Percentiles rank a stretch among this genome's conserved stretches.
Evolutionary conservation across 2,329 filamentous ascomycete species (phyloP).

Genomic region (Colletotrichum cuscutae): DNA sequence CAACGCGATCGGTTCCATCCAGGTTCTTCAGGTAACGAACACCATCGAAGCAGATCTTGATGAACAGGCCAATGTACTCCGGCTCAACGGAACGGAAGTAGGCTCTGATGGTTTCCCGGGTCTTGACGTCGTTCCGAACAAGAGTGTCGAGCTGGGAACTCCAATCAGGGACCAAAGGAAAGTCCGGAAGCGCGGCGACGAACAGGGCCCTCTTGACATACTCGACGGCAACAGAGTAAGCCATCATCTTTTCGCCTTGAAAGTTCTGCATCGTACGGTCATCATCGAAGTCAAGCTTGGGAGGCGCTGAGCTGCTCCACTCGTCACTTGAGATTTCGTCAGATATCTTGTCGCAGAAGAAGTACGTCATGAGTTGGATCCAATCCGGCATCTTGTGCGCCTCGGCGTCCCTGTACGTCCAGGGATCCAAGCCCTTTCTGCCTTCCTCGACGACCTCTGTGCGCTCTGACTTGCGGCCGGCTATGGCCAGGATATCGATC

Average conservation of each 20-base stretch:
- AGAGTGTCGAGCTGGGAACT: conserved; percentile 80
- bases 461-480: conserved; percentile 72
- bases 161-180: conserved; percentile 82
- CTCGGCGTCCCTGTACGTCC: conserved; percentile 55
- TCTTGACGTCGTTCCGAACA: conserved; percentile 75
- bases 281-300: conserved; percentile 36
- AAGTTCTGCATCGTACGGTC: conserved; percentile 58
- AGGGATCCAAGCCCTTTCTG: conserved; percentile 82
- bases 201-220: conserved; percentile 71
- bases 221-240: conserved; percentile 75
- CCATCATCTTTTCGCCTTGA: conserved; percentile 55
- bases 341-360: conserved; percentile 52
- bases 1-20: conserved; percentile 43
- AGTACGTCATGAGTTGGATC: conserved; percentile 59
- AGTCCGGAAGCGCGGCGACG: conserved; percentile 58
- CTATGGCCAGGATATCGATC: conserved; percentile 87
- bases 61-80: conserved; percentile 52
- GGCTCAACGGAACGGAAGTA: conserved; percentile 59
- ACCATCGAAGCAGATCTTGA: conserved; percentile 68
- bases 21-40: conserved; percentile 54
- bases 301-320: conserved; percentile 1
- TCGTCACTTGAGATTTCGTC: conserved; percentile 16
- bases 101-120: conserved; percentile 66
- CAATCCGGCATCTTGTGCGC: conserved; percentile 56
- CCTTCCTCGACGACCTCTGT: conserved; percentile 92